Conservation (phyloP, 140 eudicot genomes). For the Anethum foeniculum region DNA sequence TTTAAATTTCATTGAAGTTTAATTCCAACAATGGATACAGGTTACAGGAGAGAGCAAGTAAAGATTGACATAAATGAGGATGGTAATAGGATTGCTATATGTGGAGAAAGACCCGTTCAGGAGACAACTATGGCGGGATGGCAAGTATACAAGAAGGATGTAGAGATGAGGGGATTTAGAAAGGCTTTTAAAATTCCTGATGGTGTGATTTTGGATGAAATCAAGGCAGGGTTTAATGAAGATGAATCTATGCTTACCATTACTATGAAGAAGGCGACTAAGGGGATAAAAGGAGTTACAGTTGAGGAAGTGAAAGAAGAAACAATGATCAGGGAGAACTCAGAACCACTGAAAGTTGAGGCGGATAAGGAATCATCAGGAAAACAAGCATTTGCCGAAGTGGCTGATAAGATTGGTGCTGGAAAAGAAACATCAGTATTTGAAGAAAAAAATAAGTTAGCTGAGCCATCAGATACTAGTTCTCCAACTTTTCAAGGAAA, state of each 20-base stretch:
- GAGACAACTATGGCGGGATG: constrained; percentile 42
- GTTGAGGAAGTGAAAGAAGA: constrained; percentile 47
- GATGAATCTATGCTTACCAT: constrained; percentile 37
- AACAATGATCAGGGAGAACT: constrained; percentile 12
- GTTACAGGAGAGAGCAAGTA: constrained; percentile 43
- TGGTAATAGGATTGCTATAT: constrained; percentile 48
- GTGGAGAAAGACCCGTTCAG: constrained; percentile 45
- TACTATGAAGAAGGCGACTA: constrained; percentile 55
- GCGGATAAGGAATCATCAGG: constrained; percentile 14
- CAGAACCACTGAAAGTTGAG: constrained; percentile 15
- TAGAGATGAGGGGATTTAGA: constrained; percentile 31
- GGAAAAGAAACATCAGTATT: constrained; percentile 11
- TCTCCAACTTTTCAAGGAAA: neutral
- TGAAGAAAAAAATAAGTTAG: neutral
- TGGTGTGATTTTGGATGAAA: constrained; percentile 61
- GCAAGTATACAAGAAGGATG: constrained; percentile 36
- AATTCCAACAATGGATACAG: constrained; percentile 21
- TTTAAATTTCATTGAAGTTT: neutral
- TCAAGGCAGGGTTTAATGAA: constrained; percentile 51
- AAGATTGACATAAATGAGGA: constrained; percentile 72
- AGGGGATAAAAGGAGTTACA: constrained; percentile 35
- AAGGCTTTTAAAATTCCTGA: constrained; percentile 58
- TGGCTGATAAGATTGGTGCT: neutral
- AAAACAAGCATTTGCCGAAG: neutral
- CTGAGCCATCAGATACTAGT: neutral